Conservation (phyloP, 176 grass and related monocot genomes). For the Dactylis glomerata region DNA sequence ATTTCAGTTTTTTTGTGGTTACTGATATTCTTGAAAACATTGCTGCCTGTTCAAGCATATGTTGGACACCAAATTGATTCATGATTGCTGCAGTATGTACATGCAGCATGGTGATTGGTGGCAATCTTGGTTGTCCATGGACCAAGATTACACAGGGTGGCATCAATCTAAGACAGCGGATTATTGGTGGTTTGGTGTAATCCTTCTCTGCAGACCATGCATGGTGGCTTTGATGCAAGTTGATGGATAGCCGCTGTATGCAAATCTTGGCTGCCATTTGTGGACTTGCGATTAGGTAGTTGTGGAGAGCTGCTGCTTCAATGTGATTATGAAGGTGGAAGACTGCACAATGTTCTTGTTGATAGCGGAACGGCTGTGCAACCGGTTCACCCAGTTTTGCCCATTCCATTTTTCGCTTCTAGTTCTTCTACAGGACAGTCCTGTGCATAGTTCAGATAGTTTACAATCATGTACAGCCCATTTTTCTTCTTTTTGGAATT, state of each 20-base stretch:
- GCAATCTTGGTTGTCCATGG: neutral
- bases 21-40: neutral
- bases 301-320: neutral
- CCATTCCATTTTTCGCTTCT: neutral
- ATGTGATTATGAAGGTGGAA: neutral
- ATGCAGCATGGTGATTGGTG: neutral
- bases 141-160: neutral
- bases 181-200: conserved; percentile 8
- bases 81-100: neutral
- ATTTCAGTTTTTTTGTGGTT: neutral
- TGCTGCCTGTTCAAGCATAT: conserved; percentile 1
- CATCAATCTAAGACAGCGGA: neutral
- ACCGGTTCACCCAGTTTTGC: neutral
- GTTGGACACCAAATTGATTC: neutral
- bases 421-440: neutral
- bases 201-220: neutral
- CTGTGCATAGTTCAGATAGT: conserved; percentile 20
- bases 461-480: conserved; percentile 13
- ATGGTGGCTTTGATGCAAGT: neutral
- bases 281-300: neutral
- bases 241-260: neutral
- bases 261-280: neutral
- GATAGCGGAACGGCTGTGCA: neutral
- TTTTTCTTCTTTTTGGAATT: neutral
- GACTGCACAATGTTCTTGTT: neutral